Evolutionary conservation across 1,139 yeast species (phyloP).

Genomic region (Pichia sp.): DNA sequence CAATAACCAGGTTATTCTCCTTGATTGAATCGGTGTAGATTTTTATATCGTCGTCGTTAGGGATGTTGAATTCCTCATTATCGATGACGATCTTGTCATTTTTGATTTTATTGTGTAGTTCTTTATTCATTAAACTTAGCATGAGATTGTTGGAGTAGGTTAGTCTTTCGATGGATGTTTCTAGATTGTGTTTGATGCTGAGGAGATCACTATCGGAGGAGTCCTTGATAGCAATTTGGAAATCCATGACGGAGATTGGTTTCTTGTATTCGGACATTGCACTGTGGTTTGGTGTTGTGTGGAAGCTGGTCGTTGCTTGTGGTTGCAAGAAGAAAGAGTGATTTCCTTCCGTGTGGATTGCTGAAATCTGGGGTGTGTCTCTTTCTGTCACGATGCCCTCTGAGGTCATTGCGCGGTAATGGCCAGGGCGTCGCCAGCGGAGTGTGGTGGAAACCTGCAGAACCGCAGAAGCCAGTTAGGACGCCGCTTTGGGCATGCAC

Average conservation of each 20-base stretch:
- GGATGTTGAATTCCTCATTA: conserved; percentile 17
- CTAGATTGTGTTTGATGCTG: conserved; percentile 26
- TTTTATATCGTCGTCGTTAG: conserved; percentile 13
- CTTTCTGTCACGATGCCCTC: too few relatives aligned
- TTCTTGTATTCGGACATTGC: conserved; percentile 25
- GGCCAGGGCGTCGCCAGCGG: too few relatives aligned
- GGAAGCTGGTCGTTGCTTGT: not conserved
- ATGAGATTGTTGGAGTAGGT: conserved; percentile 32
- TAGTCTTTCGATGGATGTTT: conserved; percentile 31
- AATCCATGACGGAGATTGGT: conserved; percentile 35
- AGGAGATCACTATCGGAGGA: conserved; percentile 29
- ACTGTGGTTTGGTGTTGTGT: conserved; percentile 1
- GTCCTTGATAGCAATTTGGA: conserved; percentile 31
- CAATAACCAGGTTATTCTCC: conserved; percentile 23
- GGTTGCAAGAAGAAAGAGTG: not conserved
- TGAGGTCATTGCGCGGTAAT: too few relatives aligned
- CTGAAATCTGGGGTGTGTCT: too few relatives aligned
- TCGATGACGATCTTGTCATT: conserved; percentile 6
- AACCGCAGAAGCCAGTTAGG: too few relatives aligned
- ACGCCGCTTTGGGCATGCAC: too few relatives aligned
- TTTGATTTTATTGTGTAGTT: conserved; percentile 14
- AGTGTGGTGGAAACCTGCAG: too few relatives aligned
- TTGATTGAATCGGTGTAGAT: conserved; percentile 15
- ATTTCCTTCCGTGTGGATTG: too few relatives aligned
- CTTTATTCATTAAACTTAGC: conserved; percentile 26